A percentile compares a stretch with the other conserved stretches of the same genome.
These are phyloP conservation scores for Coccomyxa subellipsoidea DNA, from an alignment of 163 green algal genomes.

Conservation along the genomic window DNA sequence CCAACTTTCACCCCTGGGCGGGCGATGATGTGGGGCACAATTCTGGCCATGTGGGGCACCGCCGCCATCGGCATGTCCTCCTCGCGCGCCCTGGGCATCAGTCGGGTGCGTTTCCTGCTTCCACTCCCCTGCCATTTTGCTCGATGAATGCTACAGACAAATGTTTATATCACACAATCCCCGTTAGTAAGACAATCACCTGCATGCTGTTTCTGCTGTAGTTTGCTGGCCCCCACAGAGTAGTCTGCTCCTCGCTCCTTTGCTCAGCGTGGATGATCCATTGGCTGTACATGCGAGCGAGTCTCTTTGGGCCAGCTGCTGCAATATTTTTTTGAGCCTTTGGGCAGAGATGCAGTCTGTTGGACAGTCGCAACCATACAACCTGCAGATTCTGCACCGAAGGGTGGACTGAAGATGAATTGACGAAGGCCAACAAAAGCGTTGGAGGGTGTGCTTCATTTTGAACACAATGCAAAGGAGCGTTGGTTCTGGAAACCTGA, in stretches of 20 bases:
- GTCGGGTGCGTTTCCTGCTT: conserved; percentile 12
- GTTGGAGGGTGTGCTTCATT: too few species aligned
- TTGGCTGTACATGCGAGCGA: too few species aligned
- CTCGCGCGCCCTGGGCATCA: conserved; percentile 35
- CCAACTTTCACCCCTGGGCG: conserved; percentile 46
- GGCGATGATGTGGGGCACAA: conserved; percentile 33
- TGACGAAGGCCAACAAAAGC: too few species aligned
- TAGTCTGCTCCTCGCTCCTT: not conserved
- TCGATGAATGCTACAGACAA: too few species aligned
- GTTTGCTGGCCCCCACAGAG: not conserved
- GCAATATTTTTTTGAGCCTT: too few species aligned
- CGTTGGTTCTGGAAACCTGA: not conserved
- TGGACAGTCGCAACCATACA: not conserved
- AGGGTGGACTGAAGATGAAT: too few species aligned
- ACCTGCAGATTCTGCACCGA: too few species aligned
- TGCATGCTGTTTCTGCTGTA: not conserved
- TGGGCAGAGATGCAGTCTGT: not conserved
- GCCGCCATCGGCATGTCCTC: conserved; percentile 31
- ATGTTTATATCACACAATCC: too few species aligned
- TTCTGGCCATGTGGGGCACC: conserved; percentile 55
- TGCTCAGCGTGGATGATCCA: not conserved
- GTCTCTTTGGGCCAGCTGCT: too few species aligned
- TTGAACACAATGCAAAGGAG: too few species aligned
- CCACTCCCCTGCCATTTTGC: too few species aligned
- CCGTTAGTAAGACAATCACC: too few species aligned